Evolutionary conservation across 1,284 basidiomycete species (phyloP), one percentile per base, ranked within the genome.

Genomic region (Cutaneotrichosporon spelunceum): DNA sequence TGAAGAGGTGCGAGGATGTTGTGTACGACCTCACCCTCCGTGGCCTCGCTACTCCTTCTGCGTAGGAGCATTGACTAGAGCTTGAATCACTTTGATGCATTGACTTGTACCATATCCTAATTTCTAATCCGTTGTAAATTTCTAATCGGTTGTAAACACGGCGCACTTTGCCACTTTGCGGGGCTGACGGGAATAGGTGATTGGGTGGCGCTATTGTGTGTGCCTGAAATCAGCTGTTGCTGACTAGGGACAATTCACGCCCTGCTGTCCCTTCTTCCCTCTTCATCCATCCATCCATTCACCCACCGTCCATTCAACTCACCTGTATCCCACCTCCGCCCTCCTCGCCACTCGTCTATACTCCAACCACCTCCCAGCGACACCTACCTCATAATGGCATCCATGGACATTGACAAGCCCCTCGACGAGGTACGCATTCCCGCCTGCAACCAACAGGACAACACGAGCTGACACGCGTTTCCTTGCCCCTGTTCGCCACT

Each of bases 381-480:
- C 48, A 77, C 39, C 39, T n/a, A 42, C 14, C 4, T n/a, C 19
- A 42, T 6, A 39, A 39, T 76, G 76, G 65, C 75, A 29, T 64
- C 72, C 66, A 81, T 81, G 80, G 80, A 80, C 70, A 77, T 81
- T 69, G 91, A 94, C 83, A 89, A 90, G 82, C 85, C 89, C 73
- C 90, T 95, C 71, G 92, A 94, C 79, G 89, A 93, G 72, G 91
- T 95, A 64, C 57, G 86, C 73, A 53, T 34, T 30, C 50, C 21
- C 50, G 29, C 30, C 21, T 42, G 24, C 16, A 45, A 24, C 8
- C 23, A 2, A 23, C 34, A 21, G n/a, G 6, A 4, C 59, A 13
- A 49, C 21, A 10, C 47, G 33, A 49, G 59, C 65, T 66, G 50
- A 60, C 60, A 19, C 55, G 34, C 26, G 54, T 13, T 42, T n/a